phyloP scores from a whole-genome alignment of 768 basidiomycete genomes.

The Auricularia auricula-judae region DNA sequence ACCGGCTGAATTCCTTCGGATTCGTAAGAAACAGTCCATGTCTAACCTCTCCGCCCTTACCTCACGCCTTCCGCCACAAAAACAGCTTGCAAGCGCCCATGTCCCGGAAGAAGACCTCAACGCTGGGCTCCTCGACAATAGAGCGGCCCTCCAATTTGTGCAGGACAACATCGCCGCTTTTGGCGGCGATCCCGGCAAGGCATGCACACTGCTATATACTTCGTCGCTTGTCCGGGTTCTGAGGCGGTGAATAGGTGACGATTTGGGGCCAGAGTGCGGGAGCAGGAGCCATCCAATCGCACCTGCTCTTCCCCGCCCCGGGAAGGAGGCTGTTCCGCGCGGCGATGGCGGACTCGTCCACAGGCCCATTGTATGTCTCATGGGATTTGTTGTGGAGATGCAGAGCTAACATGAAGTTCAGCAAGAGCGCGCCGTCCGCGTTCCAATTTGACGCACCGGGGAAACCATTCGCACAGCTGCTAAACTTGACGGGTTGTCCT shows the following conservation, averaged over 20 bases:
- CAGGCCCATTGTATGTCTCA: slow-evolving; percentile 39
- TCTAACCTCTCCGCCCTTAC: not conserved
- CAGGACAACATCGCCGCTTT: slow-evolving; percentile 57
- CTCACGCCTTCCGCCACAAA: not conserved
- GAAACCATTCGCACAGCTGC: slow-evolving; percentile 37
- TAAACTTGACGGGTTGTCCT: slow-evolving; percentile 36
- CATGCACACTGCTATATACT: slow-evolving; percentile 8
- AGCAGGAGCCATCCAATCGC: slow-evolving; percentile 8
- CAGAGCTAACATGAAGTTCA: slow-evolving; percentile 11
- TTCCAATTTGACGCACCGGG: slow-evolving; percentile 40
- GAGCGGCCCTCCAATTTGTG: slow-evolving; percentile 45
- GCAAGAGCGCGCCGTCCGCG: slow-evolving; percentile 38
- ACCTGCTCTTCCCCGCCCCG: slow-evolving; percentile 9
- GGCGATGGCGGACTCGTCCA: slow-evolving; percentile 40
- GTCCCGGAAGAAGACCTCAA: slow-evolving; percentile 42
- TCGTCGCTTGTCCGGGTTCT: not conserved
- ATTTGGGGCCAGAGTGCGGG: slow-evolving; percentile 38
- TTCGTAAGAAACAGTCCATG: slow-evolving; percentile 28
- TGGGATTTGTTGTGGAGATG: not conserved
- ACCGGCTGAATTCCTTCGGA: slow-evolving; percentile 47
- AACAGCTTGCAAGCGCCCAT: slow-evolving; percentile 34
- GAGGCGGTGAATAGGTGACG: slow-evolving; percentile 27
- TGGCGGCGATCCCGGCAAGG: slow-evolving; percentile 52
- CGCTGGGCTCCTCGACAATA: slow-evolving; percentile 50
- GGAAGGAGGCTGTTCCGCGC: slow-evolving; percentile 33